Evolutionary conservation across 2,329 filamentous ascomycete genomes (phyloP), one percentile per base, ranked within the genome.

Genomic region (Colletotrichum paranaense): DNA sequence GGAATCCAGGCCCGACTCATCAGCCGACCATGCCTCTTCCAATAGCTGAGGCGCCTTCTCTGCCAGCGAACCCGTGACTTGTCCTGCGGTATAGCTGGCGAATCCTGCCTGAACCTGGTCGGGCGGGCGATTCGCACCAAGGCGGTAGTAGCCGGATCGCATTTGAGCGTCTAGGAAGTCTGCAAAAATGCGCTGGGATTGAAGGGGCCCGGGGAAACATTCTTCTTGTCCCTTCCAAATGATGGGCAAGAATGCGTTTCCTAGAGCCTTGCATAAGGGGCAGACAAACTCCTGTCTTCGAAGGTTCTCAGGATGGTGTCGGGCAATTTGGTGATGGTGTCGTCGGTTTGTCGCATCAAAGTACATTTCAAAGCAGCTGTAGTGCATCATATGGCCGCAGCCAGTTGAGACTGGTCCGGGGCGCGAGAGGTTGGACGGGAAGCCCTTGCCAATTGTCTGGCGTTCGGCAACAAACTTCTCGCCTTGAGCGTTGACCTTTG

Each of bases 361-460:
- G 79, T 98, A 99, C 53, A 93, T 90, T 78, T 98, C 95, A 80
- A 99, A 99, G 83, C 97, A 99, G 77, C 90, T 92, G 81, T 94
- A 98, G 82, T 99, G 97, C 97, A 99, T 99, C 79, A 99, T 97
- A 81, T 99, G 97, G 3, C 97, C 97, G 82, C 97, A 99, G 11
- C 96, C 95, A 46, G 94, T 94, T 12, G 95, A 94, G 1, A 98
- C 93, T 0, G 96, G 94, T 0, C 95, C 97, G 22, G 90, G 87
- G 32, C 89, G 87, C 42, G 91, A 91, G 53, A 91, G 87, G 11
- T 88, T 86, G 7, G 91, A 87, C 3, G 94, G 93, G 79, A 97
- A 99, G 0, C 97, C 97, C 82, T 95, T 97, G 38, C 96, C 95
- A 60, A 99, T 89, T 6, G 92, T 92, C 82, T 97, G 93, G 62